Percentiles rank a stretch among this genome's conserved stretches.
phyloP scores from a whole-genome alignment of 768 basidiomycete genomes.

The Naganishia antarctica region DNA sequence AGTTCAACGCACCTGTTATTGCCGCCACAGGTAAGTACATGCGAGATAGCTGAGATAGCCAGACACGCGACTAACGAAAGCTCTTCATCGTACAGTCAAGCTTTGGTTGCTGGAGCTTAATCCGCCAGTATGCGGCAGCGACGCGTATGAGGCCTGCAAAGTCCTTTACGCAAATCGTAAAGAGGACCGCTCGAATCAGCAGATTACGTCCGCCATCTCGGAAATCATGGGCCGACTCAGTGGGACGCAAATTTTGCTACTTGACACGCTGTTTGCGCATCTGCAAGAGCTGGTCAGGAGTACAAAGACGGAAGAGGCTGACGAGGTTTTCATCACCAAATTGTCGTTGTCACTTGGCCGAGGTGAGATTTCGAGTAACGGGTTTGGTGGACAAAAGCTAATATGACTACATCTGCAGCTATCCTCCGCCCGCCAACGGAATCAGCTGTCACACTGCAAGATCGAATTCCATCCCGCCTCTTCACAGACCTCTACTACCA shows the following conservation, averaged over 20 bases:
- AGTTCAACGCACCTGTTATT: slow-evolving; percentile 79
- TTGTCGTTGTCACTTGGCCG: slow-evolving; percentile 80
- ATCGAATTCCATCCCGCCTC: slow-evolving; percentile 75
- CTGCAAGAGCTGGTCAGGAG: slow-evolving; percentile 64
- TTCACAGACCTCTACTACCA: slow-evolving; percentile 78
- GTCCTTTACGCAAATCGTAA: slow-evolving; percentile 71
- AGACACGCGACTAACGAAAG: background rate
- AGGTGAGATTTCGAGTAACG: slow-evolving; percentile 55
- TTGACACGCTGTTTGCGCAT: slow-evolving; percentile 74
- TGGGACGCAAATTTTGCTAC: slow-evolving; percentile 70
- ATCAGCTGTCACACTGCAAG: slow-evolving; percentile 79
- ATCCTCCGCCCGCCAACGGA: slow-evolving; percentile 78
- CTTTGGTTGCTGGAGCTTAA: slow-evolving; percentile 88
- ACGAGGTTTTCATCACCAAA: slow-evolving; percentile 79
- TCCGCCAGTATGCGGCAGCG: slow-evolving; percentile 76
- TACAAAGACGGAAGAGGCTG: slow-evolving; percentile 64
- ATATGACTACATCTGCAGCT: slow-evolving; percentile 52
- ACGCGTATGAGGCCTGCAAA: slow-evolving; percentile 86
- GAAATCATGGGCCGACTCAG: slow-evolving; percentile 66
- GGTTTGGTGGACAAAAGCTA: background rate
- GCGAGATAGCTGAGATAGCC: background rate
- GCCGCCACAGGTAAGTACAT: slow-evolving; percentile 56
- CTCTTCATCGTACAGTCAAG: slow-evolving; percentile 55
- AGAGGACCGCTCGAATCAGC: slow-evolving; percentile 54
- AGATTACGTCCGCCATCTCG: slow-evolving; percentile 59